Base-by-base conservation (phyloP, 1,139 yeast genomes). In the Sugiyamaella grinbergsii region DNA sequence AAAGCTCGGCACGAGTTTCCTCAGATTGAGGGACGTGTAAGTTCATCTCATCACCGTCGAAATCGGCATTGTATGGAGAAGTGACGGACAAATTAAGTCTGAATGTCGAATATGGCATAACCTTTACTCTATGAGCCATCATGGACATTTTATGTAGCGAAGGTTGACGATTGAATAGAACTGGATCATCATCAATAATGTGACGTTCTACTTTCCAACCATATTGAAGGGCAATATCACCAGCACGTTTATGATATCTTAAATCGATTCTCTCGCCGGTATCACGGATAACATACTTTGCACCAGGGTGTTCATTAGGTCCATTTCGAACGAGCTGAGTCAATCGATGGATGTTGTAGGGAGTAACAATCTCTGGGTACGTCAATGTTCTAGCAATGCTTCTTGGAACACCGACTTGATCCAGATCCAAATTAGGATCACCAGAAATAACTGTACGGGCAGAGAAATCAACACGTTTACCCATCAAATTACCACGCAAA, bases 31-130 rank as follows among this genome's bases (percentile, higher is more conserved):
- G 99, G 59, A 94, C 99, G 68, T 94, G 99, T 74, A 94, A 85
- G 73, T 94, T 94, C 99, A 94, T 94, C 74, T 94, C 98, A 72
- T 94, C 99, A 77, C 99, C 99, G 75, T 94, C 99, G 78, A 94
- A 94, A 85, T 94, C 99, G 46, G 99, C 99, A 73, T 94, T 94
- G 73, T 94, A 94, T 22, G 99, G 99, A 13, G 98, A 89, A 0
- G 98, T 93, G 47, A 93, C 98, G 13, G 98, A 93, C 68, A 94
- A 76, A 68, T 93, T 94, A 74, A 94, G 77, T 74, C 99, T 83
- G 76, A 94, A 94, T 0, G 99, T 93, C 3, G 98, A 91, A 68
- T 91, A 94, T 11, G 99, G 99, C 96, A 94, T 91, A 47, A 93
- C 98, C 68, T 88, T 90, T 36, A 93, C 98, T 73, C 97, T 81